Evolutionary conservation across 2,329 filamentous ascomycete species (phyloP), one percentile per base, ranked within the genome.

Genomic region (Penicillium sp.): DNA sequence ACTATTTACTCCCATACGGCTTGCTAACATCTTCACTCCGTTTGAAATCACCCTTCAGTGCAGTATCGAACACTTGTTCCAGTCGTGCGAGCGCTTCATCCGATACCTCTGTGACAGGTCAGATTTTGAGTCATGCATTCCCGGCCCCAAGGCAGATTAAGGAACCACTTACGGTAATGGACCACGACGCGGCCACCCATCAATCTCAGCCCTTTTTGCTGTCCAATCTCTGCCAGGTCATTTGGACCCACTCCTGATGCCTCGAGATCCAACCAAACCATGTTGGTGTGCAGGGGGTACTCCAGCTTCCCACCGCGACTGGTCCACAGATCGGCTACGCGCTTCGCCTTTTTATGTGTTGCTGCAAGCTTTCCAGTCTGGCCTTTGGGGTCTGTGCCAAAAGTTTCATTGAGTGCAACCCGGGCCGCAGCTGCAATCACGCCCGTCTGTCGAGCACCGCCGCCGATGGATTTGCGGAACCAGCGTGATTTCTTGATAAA

Each of bases 231-330:
- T 10, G 82, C 79, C 59, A 87, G 83, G 40, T 82, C 78, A 50
- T 82, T 79, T 5, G 70, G 70, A 3, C 78, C 75, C 33, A 87
- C 71, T 0, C 84, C 83, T 11, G 84, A 82, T 1, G 81, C 81
- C 31, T 85, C 82, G 16, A 94, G 77, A 71, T 95, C 87, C 57
- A 95, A 69, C 91, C 90, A 96, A 34, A 91, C 85, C 90, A 96
- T 95, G 75, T 96, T 96, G n/a, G 91, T 95, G 69, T 96, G 87
- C 1, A 89, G 87, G 0, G 89, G 87, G 58, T 87, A 80, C 21
- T 81, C 74, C 55, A 91, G 75, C 73, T 83, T 84, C 1, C 91
- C 91, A 5, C 91, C 91, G 50, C 87, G 78, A 16, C 76, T 76
- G 5, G 79, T 82, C 91, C 91, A 96, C 62, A 89, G 72, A 33